phyloP scores from a whole-genome alignment of 768 basidiomycete species.

The Guyanaporus albipodus region DNA sequence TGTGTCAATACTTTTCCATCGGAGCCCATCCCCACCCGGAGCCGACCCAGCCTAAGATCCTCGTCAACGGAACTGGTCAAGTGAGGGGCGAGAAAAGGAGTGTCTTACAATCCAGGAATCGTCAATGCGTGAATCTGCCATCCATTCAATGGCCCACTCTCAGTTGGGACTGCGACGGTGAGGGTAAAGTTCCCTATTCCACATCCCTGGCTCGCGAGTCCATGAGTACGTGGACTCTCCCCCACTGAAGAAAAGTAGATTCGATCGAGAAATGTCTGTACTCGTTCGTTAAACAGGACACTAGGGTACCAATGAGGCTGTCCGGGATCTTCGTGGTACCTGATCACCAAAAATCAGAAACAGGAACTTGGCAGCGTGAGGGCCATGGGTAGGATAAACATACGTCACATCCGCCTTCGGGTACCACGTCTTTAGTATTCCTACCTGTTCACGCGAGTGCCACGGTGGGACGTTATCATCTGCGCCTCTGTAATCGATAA shows the following conservation, averaged over 20 bases:
- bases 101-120: constrained; percentile 64
- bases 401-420: constrained; percentile 51
- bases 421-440: constrained; percentile 56
- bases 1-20: constrained; percentile 11
- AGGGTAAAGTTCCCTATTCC: constrained; percentile 50
- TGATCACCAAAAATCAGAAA: constrained; percentile 21
- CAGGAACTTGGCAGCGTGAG: not conserved
- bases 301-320: constrained; percentile 68
- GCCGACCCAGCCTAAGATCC: constrained; percentile 16
- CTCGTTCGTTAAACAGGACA: constrained; percentile 51
- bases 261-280: constrained; percentile 53
- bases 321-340: constrained; percentile 59
- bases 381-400: constrained; percentile 14
- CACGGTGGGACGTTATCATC: constrained; percentile 89
- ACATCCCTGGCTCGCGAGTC: not conserved
- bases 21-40: constrained; percentile 10
- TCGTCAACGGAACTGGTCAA: not conserved
- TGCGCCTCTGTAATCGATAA: constrained; percentile 45
- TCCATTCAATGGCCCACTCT: constrained; percentile 68
- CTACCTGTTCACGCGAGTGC: constrained; percentile 69
- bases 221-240: not conserved
- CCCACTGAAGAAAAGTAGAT: constrained; percentile 10
- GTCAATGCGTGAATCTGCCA: constrained; percentile 57
- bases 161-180: constrained; percentile 65
- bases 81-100: not conserved